Evolutionary conservation across 2,329 filamentous ascomycete species (phyloP), one percentile per base, ranked within the genome.

Genomic region (Fulvia fulva): DNA sequence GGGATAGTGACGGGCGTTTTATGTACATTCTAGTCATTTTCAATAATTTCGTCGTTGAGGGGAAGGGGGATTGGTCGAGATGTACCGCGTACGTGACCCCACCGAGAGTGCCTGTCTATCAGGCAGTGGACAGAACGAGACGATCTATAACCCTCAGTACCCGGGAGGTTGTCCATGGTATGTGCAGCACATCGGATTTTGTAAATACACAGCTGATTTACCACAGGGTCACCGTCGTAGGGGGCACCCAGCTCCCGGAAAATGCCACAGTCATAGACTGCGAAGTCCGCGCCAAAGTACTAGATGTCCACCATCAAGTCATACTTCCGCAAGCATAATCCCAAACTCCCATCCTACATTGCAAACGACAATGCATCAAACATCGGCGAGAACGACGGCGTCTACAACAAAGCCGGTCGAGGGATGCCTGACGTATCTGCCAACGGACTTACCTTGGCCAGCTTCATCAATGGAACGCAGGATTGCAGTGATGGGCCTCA

Each of bases 371-470:
- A 54, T 21, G 51, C 51, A 12, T 26, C 51, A 7, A 54, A 54
- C n/a, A 22, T 54, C 1, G 51, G 51, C 1, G 51, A 21, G 51
- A 28, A 28, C 22, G 59, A 57, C 6, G 66, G 67, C 1, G 28
- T 68, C 2, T 68, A 67, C 61, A 68, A 68, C 56, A 59, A 63
- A 28, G 55, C 51, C 25, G 67, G 67, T 5, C 51, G 67, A 25
- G 66, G 62, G 11, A 63, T 64, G 45, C 75, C 75, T 1, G 75
- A 77, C 58, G 68, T 77, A 19, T 71, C 74, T 26, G 74, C 75
- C 19, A 5, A 23, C 11, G 30, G 16, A 23, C n/a, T 25, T 6
- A 21, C 19, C 1, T n/a, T n/a, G n/a, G n/a, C n/a, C n/a, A n/a
- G n/a, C n/a, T n/a, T n/a, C n/a, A n/a, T n/a, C n/a, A n/a, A n/a